Conservation (phyloP, 495 filamentous ascomycete species). For the Lasiosphaeria miniovina region DNA sequence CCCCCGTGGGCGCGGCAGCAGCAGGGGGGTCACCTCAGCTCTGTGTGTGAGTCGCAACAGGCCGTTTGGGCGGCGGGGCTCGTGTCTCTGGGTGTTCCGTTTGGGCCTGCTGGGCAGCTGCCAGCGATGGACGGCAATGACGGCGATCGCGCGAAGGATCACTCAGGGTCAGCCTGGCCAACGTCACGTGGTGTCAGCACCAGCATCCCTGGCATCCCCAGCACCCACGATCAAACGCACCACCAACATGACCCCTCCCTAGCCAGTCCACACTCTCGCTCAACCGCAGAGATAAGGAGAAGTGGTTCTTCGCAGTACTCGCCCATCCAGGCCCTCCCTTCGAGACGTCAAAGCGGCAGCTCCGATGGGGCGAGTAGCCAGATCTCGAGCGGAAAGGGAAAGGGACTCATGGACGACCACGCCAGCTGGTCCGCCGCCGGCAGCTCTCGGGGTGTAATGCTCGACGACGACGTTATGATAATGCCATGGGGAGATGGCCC, state of each 20-base stretch:
- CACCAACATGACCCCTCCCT: conserved; percentile 19
- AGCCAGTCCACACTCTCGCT: conserved; percentile 2
- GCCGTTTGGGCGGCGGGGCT: conserved; percentile 10
- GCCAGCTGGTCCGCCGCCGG: conserved; percentile 2
- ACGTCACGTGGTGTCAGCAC: conserved; percentile 35
- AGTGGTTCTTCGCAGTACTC: conserved; percentile 14
- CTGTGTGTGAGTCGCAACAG: conserved; percentile 10
- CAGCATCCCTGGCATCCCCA: conserved; percentile 12
- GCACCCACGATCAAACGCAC: conserved; percentile 3
- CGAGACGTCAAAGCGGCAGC: conserved; percentile 15
- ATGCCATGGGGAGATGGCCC: conserved; percentile 3
- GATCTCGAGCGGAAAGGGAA: conserved; percentile 10
- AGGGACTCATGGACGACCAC: conserved; percentile 14
- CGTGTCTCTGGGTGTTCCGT: conserved; percentile 11
- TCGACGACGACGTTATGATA: background rate
- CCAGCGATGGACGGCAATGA: conserved; percentile 25
- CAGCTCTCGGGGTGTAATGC: background rate
- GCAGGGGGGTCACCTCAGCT: conserved; percentile 2
- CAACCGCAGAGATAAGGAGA: conserved; percentile 7
- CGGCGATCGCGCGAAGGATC: conserved; percentile 19
- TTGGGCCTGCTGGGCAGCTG: conserved; percentile 12
- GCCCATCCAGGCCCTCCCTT: conserved; percentile 5
- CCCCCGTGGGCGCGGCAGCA: conserved; percentile 7
- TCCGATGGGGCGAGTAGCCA: conserved; percentile 14
- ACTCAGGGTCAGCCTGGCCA: conserved; percentile 20